These are phyloP conservation scores for Phaeosphaeria sp. DNA, from an alignment of 2,329 filamentous ascomycete species.

Conservation along the genomic window DNA sequence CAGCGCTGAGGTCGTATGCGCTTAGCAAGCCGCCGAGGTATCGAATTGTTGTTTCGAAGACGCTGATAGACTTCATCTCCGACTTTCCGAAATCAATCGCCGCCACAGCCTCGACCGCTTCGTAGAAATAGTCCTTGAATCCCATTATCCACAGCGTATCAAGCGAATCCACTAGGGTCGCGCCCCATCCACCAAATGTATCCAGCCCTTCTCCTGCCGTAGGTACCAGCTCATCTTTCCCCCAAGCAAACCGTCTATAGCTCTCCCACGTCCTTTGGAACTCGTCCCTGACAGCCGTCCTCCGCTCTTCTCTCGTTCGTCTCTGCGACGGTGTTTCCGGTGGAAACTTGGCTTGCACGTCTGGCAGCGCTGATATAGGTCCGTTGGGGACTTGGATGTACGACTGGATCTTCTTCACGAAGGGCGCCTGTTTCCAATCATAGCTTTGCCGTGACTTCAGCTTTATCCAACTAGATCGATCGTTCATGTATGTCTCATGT, in stretches of 20 bases:
- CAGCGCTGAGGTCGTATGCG: conserved; percentile 47
- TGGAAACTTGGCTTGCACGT: conserved; percentile 50
- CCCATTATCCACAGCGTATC: conserved; percentile 59
- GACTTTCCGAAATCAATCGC: conserved; percentile 54
- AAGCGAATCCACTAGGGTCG: conserved; percentile 54
- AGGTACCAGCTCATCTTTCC: conserved; percentile 55
- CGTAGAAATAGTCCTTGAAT: conserved; percentile 55
- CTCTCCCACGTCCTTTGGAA: conserved; percentile 53
- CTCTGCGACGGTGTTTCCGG: conserved; percentile 39
- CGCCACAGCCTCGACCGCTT: conserved; percentile 53
- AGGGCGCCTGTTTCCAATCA: conserved; percentile 52
- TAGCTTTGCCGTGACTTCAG: conserved; percentile 34
- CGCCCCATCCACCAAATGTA: conserved; percentile 57
- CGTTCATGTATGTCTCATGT: conserved; percentile 43
- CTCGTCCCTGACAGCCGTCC: conserved; percentile 48
- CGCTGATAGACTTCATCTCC: conserved; percentile 51
- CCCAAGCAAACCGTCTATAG: conserved; percentile 55
- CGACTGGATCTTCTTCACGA: conserved; percentile 45
- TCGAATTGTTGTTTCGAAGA: conserved; percentile 60
- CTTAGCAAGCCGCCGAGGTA: conserved; percentile 47
- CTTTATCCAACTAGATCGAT: conserved; percentile 17
- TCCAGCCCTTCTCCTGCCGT: conserved; percentile 47
- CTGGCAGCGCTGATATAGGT: conserved; percentile 46
- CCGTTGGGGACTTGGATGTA: conserved; percentile 48
- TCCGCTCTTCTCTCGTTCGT: conserved; percentile 35